Conservation (phyloP, 2,329 filamentous ascomycete species). For the Ceratocystis albifundus region DNA sequence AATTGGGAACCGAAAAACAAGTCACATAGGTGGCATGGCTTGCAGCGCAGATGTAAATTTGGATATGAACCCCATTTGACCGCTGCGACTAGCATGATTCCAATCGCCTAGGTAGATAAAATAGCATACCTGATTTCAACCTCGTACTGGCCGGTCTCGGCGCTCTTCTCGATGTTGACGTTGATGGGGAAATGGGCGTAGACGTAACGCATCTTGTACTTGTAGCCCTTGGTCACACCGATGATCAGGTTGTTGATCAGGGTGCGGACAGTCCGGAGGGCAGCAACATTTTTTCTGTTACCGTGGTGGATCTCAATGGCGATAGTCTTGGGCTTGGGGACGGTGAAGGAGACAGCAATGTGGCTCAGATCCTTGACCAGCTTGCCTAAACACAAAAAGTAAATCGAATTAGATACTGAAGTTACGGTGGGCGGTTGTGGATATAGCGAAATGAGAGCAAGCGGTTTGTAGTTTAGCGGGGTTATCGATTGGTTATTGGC, state of each 20-base stretch:
- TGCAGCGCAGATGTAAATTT: background rate
- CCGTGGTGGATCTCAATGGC: slow-evolving; percentile 99
- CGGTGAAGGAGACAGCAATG: slow-evolving; percentile 88
- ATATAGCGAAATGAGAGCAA: background rate
- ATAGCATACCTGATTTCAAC: slow-evolving; percentile 85
- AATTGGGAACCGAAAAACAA: background rate
- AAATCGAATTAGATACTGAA: slow-evolving; percentile 16
- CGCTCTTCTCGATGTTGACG: slow-evolving; percentile 97
- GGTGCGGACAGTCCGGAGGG: slow-evolving; percentile 93
- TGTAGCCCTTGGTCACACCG: slow-evolving; percentile 97
- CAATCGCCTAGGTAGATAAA: background rate
- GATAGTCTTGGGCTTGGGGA: slow-evolving; percentile 75
- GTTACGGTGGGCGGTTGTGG: background rate
- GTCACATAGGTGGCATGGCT: too few species aligned
- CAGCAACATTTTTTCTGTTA: slow-evolving; percentile 91
- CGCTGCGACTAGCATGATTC: background rate
- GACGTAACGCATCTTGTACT: slow-evolving; percentile 99
- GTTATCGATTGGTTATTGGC: background rate
- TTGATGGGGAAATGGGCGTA: slow-evolving; percentile 99
- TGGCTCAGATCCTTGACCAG: slow-evolving; percentile 94
- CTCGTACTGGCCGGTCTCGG: slow-evolving; percentile 74
- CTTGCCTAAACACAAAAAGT: slow-evolving; percentile 53
- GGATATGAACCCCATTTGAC: background rate
- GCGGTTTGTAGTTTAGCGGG: background rate
- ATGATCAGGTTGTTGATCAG: slow-evolving; percentile 98